phyloP scores from a whole-genome alignment of 2,329 filamentous ascomycete species.

The Diaporthe ampelina region DNA sequence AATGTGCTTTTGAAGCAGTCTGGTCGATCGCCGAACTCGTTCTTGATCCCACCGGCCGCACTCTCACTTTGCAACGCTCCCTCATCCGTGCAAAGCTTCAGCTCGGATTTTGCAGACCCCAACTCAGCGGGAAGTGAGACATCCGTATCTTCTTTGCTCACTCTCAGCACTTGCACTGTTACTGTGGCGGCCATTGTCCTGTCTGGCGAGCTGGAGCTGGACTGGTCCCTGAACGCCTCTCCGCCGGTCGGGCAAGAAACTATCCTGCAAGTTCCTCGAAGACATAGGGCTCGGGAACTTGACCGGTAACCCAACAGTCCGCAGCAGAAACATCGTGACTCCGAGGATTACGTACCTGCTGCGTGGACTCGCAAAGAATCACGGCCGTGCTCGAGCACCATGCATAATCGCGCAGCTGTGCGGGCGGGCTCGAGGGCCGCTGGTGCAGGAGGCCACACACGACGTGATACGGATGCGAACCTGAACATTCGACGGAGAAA shows the following conservation, averaged over 20 bases:
- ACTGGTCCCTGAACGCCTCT: too few species aligned
- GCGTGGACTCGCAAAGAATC: neutral
- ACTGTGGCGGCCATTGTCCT: neutral
- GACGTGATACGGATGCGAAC: neutral
- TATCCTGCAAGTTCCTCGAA: neutral
- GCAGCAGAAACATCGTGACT: neutral
- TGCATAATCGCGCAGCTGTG: neutral
- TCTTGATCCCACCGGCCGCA: too few species aligned
- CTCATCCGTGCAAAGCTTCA: neutral
- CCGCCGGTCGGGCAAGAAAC: neutral
- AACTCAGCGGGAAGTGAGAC: too few species aligned
- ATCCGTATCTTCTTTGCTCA: neutral
- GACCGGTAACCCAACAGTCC: neutral
- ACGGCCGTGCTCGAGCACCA: neutral
- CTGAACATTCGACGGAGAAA: neutral
- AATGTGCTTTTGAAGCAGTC: neutral
- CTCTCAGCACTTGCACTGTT: constrained; percentile 3
- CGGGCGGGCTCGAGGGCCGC: neutral
- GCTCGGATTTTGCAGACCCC: neutral
- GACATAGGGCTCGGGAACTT: neutral
- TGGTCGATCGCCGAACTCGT: neutral
- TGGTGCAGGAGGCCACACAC: neutral
- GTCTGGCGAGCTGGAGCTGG: neutral
- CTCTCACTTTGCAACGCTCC: neutral
- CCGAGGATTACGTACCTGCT: constrained; percentile 1